Base-by-base conservation (phyloP, 768 basidiomycete species). In the Cystoderma amianthinum region DNA sequence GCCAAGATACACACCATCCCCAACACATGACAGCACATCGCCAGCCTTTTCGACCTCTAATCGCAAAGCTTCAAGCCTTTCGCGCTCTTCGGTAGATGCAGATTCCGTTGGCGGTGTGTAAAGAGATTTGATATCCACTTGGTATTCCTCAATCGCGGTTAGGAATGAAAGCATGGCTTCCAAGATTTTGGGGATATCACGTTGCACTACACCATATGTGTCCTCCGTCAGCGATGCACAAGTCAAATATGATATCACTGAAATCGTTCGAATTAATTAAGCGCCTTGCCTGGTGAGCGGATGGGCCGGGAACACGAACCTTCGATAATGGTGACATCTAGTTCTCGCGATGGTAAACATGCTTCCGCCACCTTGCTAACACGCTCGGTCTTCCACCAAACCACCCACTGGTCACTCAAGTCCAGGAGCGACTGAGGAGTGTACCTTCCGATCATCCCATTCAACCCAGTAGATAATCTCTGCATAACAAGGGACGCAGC, bases 161-260 rank as follows among this genome's bases (percentile, higher is more conserved):
- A 89, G 68, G 63, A 82, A 85, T 0, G 72, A 72, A 10, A 85
- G 55, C 48, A 92, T 64, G 0, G 84, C 83, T 57, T 94, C 90
- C 2, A 94, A 57, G 20, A 90, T 78, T 44, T 77, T 80, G 0
- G 89, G 84, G 15, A 90, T 86, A 54, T 93, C 91, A 9, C 85
- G 70, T 56, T 93, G 91, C 10, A 91, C 86, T 23, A 82, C 75
- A 16, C 90, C 90, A 53, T 82, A 91, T 15, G 72, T 70, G 61
- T 94, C 90, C 57, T 92, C 91, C 1, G 69, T 67, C 11, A 93
- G 62, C 3, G 90, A 92, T 0, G 81, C 77, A 44, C 80, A 83
- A 5, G 75, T 69, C 5, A 92, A 65, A 37, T 73, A 70, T 1
- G 83, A 74, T 3, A 93, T 65, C 4, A 78, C 88, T 89, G 49